Conservation (phyloP, 2,329 filamentous ascomycete species). For the Clonostachys chloroleuca region DNA sequence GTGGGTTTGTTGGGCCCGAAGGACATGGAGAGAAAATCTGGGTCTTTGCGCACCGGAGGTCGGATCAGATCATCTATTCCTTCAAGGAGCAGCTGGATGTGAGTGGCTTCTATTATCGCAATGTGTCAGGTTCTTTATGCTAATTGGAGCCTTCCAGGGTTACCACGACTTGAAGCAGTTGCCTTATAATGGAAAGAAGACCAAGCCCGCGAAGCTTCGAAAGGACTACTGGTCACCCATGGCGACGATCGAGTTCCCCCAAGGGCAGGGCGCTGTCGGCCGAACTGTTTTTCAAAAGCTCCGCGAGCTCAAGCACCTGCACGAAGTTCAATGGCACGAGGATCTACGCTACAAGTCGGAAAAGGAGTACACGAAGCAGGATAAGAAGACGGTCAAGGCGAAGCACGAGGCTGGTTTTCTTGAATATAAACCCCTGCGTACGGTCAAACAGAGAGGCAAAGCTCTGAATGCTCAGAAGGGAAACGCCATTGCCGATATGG, state of each 20-base stretch:
- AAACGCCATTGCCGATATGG: slow-evolving; percentile 61
- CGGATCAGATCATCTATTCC: slow-evolving; percentile 49
- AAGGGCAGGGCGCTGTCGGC: slow-evolving; percentile 46
- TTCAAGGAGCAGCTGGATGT: slow-evolving; percentile 40
- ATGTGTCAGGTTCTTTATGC: background rate
- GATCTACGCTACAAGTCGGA: slow-evolving; percentile 34
- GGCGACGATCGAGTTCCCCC: slow-evolving; percentile 53
- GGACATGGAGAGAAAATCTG: slow-evolving; percentile 55
- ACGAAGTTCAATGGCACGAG: slow-evolving; percentile 58
- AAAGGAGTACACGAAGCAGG: slow-evolving; percentile 22
- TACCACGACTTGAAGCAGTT: slow-evolving; percentile 49
- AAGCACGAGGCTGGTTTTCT: slow-evolving; percentile 19
- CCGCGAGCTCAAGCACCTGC: slow-evolving; percentile 58
- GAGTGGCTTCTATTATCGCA: slow-evolving; percentile 10
- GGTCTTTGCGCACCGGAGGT: slow-evolving; percentile 45
- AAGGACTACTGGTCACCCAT: slow-evolving; percentile 65
- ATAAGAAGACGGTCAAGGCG: slow-evolving; percentile 23
- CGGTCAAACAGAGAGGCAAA: slow-evolving; percentile 38
- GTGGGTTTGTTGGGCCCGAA: slow-evolving; percentile 19
- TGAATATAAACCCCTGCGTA: slow-evolving; percentile 19
- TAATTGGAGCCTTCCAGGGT: slow-evolving; percentile 14
- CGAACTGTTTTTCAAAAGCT: slow-evolving; percentile 58
- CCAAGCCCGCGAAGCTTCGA: slow-evolving; percentile 56
- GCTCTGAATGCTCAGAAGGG: slow-evolving; percentile 56
- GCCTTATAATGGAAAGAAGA: slow-evolving; percentile 65